phyloP scores from a whole-genome alignment of 148 eudicot species.

The Nepenthes gracilis region DNA sequence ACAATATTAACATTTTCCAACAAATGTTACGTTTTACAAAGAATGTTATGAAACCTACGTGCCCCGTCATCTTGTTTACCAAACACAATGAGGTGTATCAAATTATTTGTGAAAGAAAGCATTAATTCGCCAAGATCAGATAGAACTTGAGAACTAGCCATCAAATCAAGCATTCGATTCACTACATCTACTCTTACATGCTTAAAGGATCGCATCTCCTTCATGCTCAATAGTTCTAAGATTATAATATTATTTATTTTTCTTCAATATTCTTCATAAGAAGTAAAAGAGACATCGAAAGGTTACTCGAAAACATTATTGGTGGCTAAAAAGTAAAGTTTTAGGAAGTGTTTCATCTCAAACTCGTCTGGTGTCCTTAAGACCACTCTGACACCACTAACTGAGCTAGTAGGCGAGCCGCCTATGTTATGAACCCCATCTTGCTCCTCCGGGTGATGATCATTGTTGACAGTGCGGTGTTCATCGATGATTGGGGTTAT shows the following conservation, averaged over 20 bases:
- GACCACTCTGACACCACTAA: no score
- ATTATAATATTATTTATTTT: slow-evolving; percentile 23
- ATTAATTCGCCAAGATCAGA: slow-evolving; percentile 30
- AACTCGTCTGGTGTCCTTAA: no score
- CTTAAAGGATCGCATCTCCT: slow-evolving; percentile 27
- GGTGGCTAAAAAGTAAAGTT: no score
- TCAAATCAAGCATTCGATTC: slow-evolving; percentile 14
- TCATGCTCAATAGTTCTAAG: slow-evolving; percentile 26
- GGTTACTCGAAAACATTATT: neutral
- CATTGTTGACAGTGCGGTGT: no score
- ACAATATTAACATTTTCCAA: slow-evolving; percentile 38
- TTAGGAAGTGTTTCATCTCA: no score
- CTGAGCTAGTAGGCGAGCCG: no score
- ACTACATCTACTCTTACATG: slow-evolving; percentile 27
- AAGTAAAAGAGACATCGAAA: slow-evolving; percentile 22
- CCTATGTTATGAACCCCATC: no score
- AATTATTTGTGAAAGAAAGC: slow-evolving; percentile 22
- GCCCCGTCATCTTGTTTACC: slow-evolving; percentile 14
- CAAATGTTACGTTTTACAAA: slow-evolving; percentile 20
- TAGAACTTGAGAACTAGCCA: slow-evolving; percentile 1
- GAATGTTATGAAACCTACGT: slow-evolving; percentile 11
- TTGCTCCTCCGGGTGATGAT: no score
- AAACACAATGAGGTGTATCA: slow-evolving; percentile 32
- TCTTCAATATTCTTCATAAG: slow-evolving; percentile 41
- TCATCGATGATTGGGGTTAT: no score